Conservation (phyloP, 768 basidiomycete genomes). For the Udeniomyces megalosporus region DNA sequence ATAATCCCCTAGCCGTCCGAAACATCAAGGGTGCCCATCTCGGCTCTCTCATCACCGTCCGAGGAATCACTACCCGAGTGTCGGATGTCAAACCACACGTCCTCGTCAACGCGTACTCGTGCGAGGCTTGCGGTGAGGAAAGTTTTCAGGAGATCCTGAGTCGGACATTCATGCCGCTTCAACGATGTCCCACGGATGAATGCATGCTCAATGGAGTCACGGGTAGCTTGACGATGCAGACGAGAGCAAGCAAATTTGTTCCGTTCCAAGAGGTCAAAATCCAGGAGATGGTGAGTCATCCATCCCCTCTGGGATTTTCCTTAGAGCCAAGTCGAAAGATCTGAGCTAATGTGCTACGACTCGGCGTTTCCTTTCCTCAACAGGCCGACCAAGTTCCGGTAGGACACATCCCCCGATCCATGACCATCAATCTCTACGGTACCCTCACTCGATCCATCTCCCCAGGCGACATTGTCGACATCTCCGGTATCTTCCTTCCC, state of each 20-base stretch:
- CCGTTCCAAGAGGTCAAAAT: constrained; percentile 98
- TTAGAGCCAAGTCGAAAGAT: neutral
- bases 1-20: constrained; percentile 57
- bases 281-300: constrained; percentile 75
- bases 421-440: constrained; percentile 91
- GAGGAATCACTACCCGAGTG: constrained; percentile 94
- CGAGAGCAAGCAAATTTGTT: constrained; percentile 85
- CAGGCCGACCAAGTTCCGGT: constrained; percentile 98
- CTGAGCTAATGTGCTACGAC: neutral
- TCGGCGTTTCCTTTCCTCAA: neutral
- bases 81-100: constrained; percentile 97
- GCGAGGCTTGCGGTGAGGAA: constrained; percentile 94
- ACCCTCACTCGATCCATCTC: constrained; percentile 76
- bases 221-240: constrained; percentile 96
- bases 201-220: constrained; percentile 72
- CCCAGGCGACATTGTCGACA: constrained; percentile 86
- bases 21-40: constrained; percentile 71
- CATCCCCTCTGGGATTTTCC: neutral
- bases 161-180: constrained; percentile 76
- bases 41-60: constrained; percentile 87
- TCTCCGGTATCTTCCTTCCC: constrained; percentile 94
- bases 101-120: constrained; percentile 93
- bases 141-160: constrained; percentile 93
- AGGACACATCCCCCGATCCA: constrained; percentile 94
- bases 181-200: constrained; percentile 70